Conservation (phyloP, 179 eudicot genomes). For the Camellia oleifera region DNA sequence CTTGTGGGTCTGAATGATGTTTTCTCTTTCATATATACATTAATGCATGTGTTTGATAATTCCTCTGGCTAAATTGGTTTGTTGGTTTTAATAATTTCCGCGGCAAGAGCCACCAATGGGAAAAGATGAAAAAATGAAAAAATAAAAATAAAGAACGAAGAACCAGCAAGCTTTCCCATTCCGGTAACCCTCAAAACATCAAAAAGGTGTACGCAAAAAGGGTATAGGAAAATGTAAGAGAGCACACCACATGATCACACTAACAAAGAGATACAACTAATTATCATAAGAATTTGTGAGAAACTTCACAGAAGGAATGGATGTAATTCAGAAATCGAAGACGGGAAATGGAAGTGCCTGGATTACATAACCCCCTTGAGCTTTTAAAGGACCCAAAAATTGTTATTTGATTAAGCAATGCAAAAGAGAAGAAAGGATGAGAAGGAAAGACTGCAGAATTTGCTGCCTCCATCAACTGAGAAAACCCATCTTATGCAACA, state of each 20-base stretch:
- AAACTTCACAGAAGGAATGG: neutral
- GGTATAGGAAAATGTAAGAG: too few relatives aligned
- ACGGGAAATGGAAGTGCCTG: neutral
- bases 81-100: neutral
- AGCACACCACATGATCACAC: too few relatives aligned
- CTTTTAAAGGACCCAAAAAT: neutral
- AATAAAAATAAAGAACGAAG: neutral
- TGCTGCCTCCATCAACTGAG: neutral
- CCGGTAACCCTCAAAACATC: neutral
- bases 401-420: neutral
- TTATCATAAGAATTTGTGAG: neutral
- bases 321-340: neutral
- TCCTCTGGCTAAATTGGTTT: neutral
- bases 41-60: neutral
- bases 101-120: neutral
- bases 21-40: neutral
- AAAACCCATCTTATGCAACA: too few relatives aligned
- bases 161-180: neutral
- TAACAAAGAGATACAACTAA: too few relatives aligned
- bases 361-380: neutral
- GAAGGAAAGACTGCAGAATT: neutral
- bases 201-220: neutral
- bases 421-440: neutral
- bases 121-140: neutral
- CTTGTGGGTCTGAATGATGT: slow-evolving; percentile 2